Evolutionary conservation across 2,329 filamentous ascomycete genomes (phyloP).

Genomic region (Neocucurbitaria cava): DNA sequence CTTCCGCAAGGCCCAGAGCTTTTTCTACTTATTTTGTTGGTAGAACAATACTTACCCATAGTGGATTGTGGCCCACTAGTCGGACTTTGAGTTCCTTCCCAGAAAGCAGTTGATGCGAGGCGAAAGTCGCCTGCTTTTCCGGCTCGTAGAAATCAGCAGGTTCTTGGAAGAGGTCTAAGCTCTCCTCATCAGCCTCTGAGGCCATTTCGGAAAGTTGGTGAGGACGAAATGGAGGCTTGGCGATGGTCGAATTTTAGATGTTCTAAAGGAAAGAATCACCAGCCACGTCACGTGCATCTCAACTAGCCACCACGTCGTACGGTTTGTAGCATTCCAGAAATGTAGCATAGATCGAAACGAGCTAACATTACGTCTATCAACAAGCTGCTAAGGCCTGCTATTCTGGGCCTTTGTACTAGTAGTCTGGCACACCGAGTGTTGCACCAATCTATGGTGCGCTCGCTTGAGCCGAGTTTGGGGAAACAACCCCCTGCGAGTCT

Average conservation of each 20-base stretch:
- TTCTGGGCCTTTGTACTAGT: slow-evolving; percentile 1
- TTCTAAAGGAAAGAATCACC: slow-evolving; percentile 15
- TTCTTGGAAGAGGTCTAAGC: slow-evolving; percentile 73
- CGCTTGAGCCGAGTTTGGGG: not conserved
- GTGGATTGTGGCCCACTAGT: slow-evolving; percentile 84
- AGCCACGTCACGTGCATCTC: slow-evolving; percentile 12
- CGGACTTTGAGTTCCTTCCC: slow-evolving; percentile 73
- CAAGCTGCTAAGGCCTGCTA: slow-evolving; percentile 1
- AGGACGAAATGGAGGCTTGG: slow-evolving; percentile 22
- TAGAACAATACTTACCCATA: slow-evolving; percentile 67
- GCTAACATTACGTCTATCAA: slow-evolving; percentile 14
- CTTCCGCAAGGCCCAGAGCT: not conserved
- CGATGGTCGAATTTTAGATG: slow-evolving; percentile 27
- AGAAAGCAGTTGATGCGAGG: slow-evolving; percentile 72
- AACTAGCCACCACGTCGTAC: slow-evolving; percentile 12
- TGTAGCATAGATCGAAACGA: slow-evolving; percentile 1
- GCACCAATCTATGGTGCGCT: not conserved
- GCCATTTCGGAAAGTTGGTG: slow-evolving; percentile 28
- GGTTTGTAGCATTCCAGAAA: slow-evolving; percentile 17
- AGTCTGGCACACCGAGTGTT: slow-evolving; percentile 3
- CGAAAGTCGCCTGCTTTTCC: slow-evolving; percentile 75
- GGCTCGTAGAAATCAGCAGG: slow-evolving; percentile 81
- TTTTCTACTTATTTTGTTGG: not conserved
- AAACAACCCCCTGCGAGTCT: too few relatives aligned
- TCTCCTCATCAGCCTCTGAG: slow-evolving; percentile 44